Evolutionary conservation across 2,329 filamentous ascomycete species (phyloP), one percentile per base, ranked within the genome.

Genomic region (Ceratocystis colombiana): DNA sequence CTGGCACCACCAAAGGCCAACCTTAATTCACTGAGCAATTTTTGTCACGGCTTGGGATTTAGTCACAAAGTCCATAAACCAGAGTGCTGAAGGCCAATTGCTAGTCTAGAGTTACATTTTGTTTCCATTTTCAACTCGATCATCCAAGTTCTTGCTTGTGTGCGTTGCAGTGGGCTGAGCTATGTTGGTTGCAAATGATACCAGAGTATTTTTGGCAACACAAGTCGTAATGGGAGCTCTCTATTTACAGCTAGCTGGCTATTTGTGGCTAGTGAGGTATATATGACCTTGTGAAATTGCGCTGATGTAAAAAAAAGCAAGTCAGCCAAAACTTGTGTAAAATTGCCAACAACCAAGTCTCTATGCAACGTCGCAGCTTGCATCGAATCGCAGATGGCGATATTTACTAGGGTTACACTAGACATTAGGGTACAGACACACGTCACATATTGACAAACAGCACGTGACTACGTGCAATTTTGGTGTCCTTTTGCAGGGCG

Each of bases 381-480:
- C 46, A 8, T 48, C 7, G 20, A 20, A 22, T 48, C 2, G 2
- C 6, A 20, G 1, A 22, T 48, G 17, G 15, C n/a, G 2, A 22
- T 20, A 22, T 22, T 20, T 2, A 2, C 17, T 48, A 48, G 46
- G 46, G 46, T 48, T 48, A 22, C 20, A 7, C 5, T 3, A 0
- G 1, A 48, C 17, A 48, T 17, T 53, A 53, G 48, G 48, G 48
- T 53, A 48, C 46, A 0, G 5, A 1, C 5, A 17, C 46, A n/a
- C 20, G 20, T 8, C 48, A 25, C 20, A 48, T 8, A 22, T 20
- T 12, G 48, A 25, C 37, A 3, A 1, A 0, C 1, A 4, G 1
- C 61, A 62, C 61, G 61, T 62, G 61, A 62, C 61, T 7, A 45
- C 37, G 33, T 62, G 61, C 37, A 25, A 28, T 25, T 45, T 46